Evolutionary conservation across 331 rosid genomes (phyloP).

Genomic region (Rosa hybrid): DNA sequence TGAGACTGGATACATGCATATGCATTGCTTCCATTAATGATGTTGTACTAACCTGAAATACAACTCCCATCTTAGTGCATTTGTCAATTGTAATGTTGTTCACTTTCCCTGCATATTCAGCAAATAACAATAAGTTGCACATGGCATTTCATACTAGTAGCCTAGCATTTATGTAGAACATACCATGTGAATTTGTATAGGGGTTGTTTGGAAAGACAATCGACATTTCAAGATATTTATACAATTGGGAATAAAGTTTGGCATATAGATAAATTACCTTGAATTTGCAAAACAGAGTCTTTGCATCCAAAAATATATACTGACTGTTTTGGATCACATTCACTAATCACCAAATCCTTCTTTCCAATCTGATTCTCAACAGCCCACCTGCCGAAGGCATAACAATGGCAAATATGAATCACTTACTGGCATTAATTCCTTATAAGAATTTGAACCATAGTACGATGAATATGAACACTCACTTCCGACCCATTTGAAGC

Average conservation of each 20-base stretch:
- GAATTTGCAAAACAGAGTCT: slow-evolving; percentile 87
- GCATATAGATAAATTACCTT: slow-evolving; percentile 50
- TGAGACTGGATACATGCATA: slow-evolving; percentile 19
- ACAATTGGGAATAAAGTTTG: background rate
- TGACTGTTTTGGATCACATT: slow-evolving; percentile 92
- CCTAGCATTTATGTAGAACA: background rate
- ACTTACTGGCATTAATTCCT: slow-evolving; percentile 20
- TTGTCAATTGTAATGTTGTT: slow-evolving; percentile 95
- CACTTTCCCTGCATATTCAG: slow-evolving; percentile 80
- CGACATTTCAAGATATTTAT: background rate
- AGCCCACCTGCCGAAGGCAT: slow-evolving; percentile 68
- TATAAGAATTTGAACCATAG: slow-evolving; percentile 15
- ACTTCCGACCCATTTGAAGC: slow-evolving; percentile 99
- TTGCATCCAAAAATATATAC: slow-evolving; percentile 95
- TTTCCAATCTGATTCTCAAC: slow-evolving; percentile 94
- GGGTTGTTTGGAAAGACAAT: background rate
- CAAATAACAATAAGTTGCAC: slow-evolving; percentile 17
- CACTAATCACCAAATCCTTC: slow-evolving; percentile 76
- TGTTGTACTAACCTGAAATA: slow-evolving; percentile 67
- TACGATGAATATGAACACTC: slow-evolving; percentile 31
- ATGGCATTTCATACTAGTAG: slow-evolving; percentile 21
- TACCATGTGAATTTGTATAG: background rate
- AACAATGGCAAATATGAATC: slow-evolving; percentile 15
- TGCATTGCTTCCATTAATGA: slow-evolving; percentile 29
- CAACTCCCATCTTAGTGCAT: slow-evolving; percentile 87